Conservation (phyloP, 371 early-diverging fungal genomes). For the Syncephalastrum contaminatum region DNA sequence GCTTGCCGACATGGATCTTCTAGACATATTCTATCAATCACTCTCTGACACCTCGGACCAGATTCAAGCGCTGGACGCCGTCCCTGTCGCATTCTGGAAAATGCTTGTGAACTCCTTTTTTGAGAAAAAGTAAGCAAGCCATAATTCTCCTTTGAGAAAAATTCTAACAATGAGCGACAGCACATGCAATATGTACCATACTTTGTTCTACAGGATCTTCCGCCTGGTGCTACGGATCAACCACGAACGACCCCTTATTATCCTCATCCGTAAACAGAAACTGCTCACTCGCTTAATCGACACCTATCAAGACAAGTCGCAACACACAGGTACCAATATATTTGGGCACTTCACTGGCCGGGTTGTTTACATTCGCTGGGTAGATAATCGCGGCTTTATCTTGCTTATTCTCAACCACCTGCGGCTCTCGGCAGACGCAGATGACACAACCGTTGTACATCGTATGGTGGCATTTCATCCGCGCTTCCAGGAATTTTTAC, state of each 20-base stretch:
- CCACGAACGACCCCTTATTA: conserved; percentile 23
- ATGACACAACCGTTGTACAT: conserved; percentile 20
- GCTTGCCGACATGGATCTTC: conserved; percentile 29
- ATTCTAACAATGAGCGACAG: conserved; percentile 6
- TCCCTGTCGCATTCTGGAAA: conserved; percentile 38
- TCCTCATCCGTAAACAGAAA: conserved; percentile 27
- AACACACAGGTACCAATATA: conserved; percentile 21
- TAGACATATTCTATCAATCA: conserved; percentile 35
- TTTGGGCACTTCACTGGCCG: not conserved
- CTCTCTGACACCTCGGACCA: conserved; percentile 29
- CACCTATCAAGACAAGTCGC: conserved; percentile 24
- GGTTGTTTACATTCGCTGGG: not conserved
- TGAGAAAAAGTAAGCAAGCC: conserved; percentile 29
- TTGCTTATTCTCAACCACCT: conserved; percentile 40
- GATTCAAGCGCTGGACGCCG: conserved; percentile 26
- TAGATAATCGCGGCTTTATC: conserved; percentile 38
- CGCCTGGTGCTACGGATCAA: conserved; percentile 22
- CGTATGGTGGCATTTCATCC: conserved; percentile 23
- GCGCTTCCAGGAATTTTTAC: conserved; percentile 29
- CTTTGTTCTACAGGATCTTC: conserved; percentile 40
- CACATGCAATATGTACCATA: conserved; percentile 42
- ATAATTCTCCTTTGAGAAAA: no score
- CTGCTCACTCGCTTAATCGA: conserved; percentile 36
- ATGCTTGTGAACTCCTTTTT: conserved; percentile 41
- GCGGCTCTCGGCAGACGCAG: conserved; percentile 35